Conservation (phyloP, 345 rosid genomes). For the Salix brachista region DNA sequence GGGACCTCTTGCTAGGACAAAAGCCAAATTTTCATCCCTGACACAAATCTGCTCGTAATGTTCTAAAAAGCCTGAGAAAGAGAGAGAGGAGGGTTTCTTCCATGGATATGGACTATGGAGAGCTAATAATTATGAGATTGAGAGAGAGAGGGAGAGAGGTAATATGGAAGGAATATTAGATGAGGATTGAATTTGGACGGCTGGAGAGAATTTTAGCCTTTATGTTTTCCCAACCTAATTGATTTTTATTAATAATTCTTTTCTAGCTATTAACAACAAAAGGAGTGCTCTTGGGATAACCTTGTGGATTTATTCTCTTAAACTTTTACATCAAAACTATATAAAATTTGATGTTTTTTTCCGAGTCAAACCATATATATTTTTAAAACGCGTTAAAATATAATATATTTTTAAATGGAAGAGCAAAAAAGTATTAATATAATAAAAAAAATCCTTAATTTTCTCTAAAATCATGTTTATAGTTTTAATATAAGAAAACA, state of each 20-base stretch:
- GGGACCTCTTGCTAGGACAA: constrained; percentile 25
- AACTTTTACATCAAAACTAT: no score
- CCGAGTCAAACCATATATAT: no score
- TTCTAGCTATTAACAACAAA: background rate
- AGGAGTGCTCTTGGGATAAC: background rate
- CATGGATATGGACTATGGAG: background rate
- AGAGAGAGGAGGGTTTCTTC: background rate
- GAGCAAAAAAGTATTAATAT: no score
- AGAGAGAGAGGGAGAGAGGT: background rate
- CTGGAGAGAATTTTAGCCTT: constrained; percentile 22
- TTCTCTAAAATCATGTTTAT: no score
- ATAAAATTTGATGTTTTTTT: no score
- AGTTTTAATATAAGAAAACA: no score
- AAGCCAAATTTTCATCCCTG: constrained; percentile 14
- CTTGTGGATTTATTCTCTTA: background rate
- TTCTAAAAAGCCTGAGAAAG: background rate
- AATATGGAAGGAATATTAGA: constrained; percentile 4
- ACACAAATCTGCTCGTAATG: background rate
- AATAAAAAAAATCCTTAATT: no score
- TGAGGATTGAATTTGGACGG: constrained; percentile 30
- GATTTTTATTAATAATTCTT: background rate
- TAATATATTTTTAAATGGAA: no score
- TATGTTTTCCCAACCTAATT: background rate
- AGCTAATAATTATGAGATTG: background rate
- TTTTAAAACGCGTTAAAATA: no score